Evolutionary conservation across 306 rosid genomes (phyloP).

Genomic region (Medicago arabica): DNA sequence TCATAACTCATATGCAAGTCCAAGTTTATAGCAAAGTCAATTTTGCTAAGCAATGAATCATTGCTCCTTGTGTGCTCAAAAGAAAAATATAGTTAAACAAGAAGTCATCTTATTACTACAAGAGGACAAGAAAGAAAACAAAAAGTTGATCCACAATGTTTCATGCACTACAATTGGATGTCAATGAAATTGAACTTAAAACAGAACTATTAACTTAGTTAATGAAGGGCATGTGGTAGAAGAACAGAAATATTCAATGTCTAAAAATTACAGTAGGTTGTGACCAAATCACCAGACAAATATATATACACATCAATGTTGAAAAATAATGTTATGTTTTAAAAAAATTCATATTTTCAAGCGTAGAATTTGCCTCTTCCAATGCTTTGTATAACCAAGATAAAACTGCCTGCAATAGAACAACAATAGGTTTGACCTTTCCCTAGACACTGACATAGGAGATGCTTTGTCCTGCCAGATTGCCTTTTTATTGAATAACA

Average conservation of each 20-base stretch:
- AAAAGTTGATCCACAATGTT: neutral
- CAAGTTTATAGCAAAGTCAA: neutral
- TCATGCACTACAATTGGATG: neutral
- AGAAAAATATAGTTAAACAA: neutral
- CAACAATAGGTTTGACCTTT: neutral
- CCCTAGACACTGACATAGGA: neutral
- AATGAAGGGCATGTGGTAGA: neutral
- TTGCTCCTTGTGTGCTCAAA: neutral
- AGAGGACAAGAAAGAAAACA: neutral
- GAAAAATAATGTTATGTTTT: neutral
- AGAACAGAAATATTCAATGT: constrained; percentile 20
- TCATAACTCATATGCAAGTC: too few relatives aligned
- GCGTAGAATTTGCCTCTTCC: neutral
- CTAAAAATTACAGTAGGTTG: neutral
- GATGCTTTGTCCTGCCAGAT: neutral
- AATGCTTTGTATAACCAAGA: neutral
- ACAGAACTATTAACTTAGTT: neutral
- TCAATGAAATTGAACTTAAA: neutral
- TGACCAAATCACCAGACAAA: constrained; percentile 8
- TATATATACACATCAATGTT: neutral
- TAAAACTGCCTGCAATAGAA: neutral
- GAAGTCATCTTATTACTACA: neutral
- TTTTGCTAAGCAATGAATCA: neutral
- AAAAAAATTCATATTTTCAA: neutral
- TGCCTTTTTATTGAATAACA: neutral